These are phyloP conservation scores for Fusarium succisae DNA, from an alignment of 2,329 filamentous ascomycete genomes.

Conservation along the genomic window DNA sequence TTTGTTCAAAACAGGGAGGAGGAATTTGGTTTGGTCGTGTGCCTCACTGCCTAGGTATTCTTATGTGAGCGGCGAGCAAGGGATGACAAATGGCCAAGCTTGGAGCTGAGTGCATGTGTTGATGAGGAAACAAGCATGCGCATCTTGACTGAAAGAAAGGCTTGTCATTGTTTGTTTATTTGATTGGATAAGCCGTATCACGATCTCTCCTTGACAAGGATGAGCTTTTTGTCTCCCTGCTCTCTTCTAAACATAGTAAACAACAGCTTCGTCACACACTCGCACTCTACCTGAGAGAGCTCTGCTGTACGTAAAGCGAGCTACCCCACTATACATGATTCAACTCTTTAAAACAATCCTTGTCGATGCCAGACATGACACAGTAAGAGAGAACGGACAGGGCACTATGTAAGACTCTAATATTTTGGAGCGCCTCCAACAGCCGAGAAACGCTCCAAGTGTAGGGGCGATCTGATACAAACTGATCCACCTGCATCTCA, in stretches of 20 bases:
- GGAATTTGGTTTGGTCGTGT: conserved; percentile 3
- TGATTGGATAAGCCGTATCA: neutral
- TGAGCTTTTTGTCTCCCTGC: neutral
- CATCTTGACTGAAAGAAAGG: neutral
- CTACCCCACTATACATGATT: conserved; percentile 14
- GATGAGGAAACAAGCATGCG: neutral
- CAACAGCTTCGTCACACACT: conserved; percentile 1
- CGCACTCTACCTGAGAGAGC: conserved; percentile 1
- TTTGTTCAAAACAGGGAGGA: conserved; percentile 1
- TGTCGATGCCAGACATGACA: conserved; percentile 1
- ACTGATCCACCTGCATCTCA: neutral
- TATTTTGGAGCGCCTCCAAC: neutral
- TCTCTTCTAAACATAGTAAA: conserved; percentile 21
- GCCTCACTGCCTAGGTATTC: neutral
- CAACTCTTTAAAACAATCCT: neutral
- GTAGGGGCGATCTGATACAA: neutral
- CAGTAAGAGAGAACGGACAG: conserved; percentile 1
- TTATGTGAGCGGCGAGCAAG: neutral
- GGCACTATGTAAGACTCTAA: conserved; percentile 19
- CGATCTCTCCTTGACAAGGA: neutral
- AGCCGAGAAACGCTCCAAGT: neutral
- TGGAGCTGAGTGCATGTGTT: neutral
- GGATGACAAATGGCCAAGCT: neutral
- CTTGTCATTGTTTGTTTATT: neutral
- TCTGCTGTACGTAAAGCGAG: neutral